Evolutionary conservation across 495 filamentous ascomycete species (phyloP).

Genomic region (Podospora pseudoanserina): DNA sequence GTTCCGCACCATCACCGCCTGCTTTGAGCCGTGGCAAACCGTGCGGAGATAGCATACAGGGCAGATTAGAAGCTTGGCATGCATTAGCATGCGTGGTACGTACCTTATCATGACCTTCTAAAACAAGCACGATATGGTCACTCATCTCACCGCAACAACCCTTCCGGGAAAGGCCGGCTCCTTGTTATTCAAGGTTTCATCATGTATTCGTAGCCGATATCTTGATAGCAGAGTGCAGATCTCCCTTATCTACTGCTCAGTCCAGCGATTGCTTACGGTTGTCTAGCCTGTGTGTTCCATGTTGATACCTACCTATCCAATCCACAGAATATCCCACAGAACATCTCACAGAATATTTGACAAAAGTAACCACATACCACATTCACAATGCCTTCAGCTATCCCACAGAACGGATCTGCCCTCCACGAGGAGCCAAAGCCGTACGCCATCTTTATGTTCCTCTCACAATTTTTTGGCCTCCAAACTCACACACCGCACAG

Average conservation of each 20-base stretch:
- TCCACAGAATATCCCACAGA: background rate
- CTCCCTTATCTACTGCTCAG: background rate
- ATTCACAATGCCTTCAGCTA: background rate
- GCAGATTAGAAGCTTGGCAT: background rate
- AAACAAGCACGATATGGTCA: background rate
- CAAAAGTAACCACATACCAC: background rate
- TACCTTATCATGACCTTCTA: background rate
- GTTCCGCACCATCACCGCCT: background rate
- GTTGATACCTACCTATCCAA: background rate
- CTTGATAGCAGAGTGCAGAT: background rate
- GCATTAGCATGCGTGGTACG: background rate
- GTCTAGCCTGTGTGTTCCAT: background rate
- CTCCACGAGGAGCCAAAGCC: background rate
- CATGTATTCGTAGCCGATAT: background rate
- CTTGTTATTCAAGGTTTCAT: background rate
- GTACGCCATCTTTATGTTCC: too few relatives aligned
- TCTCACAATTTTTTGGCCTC: background rate
- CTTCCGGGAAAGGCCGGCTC: background rate
- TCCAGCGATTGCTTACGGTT: background rate
- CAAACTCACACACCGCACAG: background rate
- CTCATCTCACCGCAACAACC: background rate
- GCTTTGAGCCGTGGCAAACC: background rate
- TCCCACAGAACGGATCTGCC: background rate
- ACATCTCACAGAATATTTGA: background rate
- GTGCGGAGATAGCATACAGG: background rate